Conservation (phyloP, 768 basidiomycete species). For the Pleurotus giganteus region DNA sequence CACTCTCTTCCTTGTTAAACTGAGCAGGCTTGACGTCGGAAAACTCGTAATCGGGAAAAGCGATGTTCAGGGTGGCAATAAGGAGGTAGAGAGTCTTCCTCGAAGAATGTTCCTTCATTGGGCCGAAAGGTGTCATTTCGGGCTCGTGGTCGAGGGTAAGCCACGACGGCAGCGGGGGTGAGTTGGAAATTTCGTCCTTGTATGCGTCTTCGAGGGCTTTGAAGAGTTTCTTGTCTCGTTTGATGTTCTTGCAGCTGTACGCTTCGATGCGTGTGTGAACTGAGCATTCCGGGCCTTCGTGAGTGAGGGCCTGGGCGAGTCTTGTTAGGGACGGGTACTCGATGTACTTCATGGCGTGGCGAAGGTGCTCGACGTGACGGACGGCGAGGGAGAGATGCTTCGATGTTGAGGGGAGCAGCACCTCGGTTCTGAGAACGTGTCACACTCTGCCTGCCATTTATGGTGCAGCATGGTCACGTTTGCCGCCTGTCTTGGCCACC, state of each 20-base stretch:
- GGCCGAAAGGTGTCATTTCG: conserved; percentile 86
- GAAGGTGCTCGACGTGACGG: background rate
- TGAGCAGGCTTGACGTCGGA: conserved; percentile 87
- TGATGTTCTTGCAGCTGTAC: conserved; percentile 97
- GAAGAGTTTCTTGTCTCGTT: conserved; percentile 95
- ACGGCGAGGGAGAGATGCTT: background rate
- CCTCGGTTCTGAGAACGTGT: conserved; percentile 6
- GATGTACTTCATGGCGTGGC: conserved; percentile 77
- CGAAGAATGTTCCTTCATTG: conserved; percentile 79
- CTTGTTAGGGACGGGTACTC: conserved; percentile 77
- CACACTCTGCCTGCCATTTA: conserved; percentile 1
- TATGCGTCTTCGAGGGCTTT: conserved; percentile 88
- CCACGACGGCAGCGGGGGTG: conserved; percentile 83
- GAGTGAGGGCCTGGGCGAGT: conserved; percentile 76
- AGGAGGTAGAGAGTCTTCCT: conserved; percentile 94
- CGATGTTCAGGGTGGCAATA: conserved; percentile 94
- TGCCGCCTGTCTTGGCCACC: background rate
- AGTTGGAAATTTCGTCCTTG: conserved; percentile 74
- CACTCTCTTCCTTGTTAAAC: conserved; percentile 83
- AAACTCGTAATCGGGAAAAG: conserved; percentile 98
- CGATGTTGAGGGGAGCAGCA: conserved; percentile 7
- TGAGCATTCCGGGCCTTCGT: conserved; percentile 84
- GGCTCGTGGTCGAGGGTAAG: conserved; percentile 67
- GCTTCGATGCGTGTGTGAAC: conserved; percentile 94
- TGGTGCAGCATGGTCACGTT: conserved; percentile 5